Percentiles rank a stretch among this genome's conserved stretches.
phyloP scores from a whole-genome alignment of 2,329 filamentous ascomycete genomes.

The Emmonsia crescens region DNA sequence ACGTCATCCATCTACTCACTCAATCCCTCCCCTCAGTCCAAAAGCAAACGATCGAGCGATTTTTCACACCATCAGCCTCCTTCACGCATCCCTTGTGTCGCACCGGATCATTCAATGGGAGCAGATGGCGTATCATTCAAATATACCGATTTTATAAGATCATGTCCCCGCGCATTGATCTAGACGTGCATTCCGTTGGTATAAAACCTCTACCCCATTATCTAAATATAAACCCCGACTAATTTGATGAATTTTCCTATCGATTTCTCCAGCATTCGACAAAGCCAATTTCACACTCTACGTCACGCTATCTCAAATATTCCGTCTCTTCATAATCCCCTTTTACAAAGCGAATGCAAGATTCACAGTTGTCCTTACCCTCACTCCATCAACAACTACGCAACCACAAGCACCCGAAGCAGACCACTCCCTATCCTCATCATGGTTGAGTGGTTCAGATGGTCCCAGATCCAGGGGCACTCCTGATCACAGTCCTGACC shows the following conservation, averaged over 20 bases:
- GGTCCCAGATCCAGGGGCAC: background rate
- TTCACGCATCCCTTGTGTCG: constrained; percentile 73
- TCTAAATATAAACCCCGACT: background rate
- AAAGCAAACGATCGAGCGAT: constrained; percentile 52
- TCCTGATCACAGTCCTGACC: background rate
- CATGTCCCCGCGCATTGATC: constrained; percentile 60
- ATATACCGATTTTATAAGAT: constrained; percentile 82
- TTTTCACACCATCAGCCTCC: constrained; percentile 60
- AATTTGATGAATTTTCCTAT: constrained; percentile 5
- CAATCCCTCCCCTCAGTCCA: constrained; percentile 58
- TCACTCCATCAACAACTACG: constrained; percentile 45
- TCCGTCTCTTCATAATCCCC: constrained; percentile 66
- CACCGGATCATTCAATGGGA: constrained; percentile 50
- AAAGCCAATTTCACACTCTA: constrained; percentile 56
- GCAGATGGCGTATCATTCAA: constrained; percentile 53
- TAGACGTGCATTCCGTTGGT: constrained; percentile 55
- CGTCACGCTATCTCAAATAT: constrained; percentile 61
- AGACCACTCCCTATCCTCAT: constrained; percentile 2
- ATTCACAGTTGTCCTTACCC: constrained; percentile 57
- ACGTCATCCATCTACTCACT: constrained; percentile 57
- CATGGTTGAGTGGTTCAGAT: background rate
- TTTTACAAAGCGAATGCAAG: constrained; percentile 59
- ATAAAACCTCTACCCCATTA: constrained; percentile 9
- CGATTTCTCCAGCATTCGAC: constrained; percentile 54
- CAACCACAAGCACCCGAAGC: constrained; percentile 44